Evolutionary conservation across 768 basidiomycete species (phyloP), one percentile per base, ranked within the genome.

Genomic region (Russula brevipes): DNA sequence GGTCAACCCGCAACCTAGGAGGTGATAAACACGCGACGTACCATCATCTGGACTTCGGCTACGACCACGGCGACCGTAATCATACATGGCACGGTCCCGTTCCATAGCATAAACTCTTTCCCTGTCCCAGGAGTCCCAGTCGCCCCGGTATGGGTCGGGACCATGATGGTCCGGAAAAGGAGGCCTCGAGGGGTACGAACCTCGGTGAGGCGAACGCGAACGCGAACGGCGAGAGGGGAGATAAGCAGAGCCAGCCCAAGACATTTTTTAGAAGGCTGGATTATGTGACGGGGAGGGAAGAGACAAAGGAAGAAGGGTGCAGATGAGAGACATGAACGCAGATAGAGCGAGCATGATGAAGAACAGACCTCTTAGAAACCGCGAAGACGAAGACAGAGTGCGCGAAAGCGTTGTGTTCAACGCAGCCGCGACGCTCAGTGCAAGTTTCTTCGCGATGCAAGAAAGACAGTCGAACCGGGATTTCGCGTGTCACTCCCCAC

Each of bases 281-380:
- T 70, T 68, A 70, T 76, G 78, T 76, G 75, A 82, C 78, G 82
- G 78, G 81, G 79, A 80, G 78, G 78, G 77, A 75, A 63, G 71
- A 79, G 71, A 76, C 73, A 59, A 55, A 19, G 54, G 63, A 74
- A 75, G 75, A 81, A 78, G 79, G 82, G 74, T 80, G 81, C 80
- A 80, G 78, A 85, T 86, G 79, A 87, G 85, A 84, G 85, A 79
- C 84, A 82, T 81, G 71, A 74, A 80, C 78, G 80, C 82, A 80
- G 79, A 79, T 84, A 82, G 84, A 86, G 83, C 86, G 87, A 85
- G 88, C 89, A 91, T 90, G 84, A 85, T 83, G 85, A 85, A 86
- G 86, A 82, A 92, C 89, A 89, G 89, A 92, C 89, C 89, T 92
- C 88, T 87, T 85, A 81, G 69, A 57, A 79, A 76, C 75, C 78